Evolutionary conservation across 768 basidiomycete genomes (phyloP), one percentile per base, ranked within the genome.

Genomic region (Termitomyces eurrhizus): DNA sequence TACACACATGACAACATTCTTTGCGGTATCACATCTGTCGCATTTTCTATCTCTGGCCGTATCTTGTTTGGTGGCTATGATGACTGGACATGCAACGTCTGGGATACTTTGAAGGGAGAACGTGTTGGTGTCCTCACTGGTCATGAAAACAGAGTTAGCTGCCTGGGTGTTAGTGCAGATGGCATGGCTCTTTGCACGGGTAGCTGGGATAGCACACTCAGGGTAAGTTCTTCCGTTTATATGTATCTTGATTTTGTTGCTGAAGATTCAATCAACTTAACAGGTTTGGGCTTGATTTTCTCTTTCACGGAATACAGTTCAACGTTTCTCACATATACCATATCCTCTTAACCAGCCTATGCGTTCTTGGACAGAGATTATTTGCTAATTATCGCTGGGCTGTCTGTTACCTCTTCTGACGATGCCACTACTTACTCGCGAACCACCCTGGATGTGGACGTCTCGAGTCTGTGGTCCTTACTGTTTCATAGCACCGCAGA

Each of bases 41-140:
- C 95, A 14, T 99, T 99, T 80, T 98, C 96, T 4, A 92, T 93
- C 66, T 98, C 95, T 32, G 96, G 96, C 41, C 91, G 96, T 61
- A 93, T 99, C 67, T 82, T 99, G 42, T 99, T 99, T 66, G 96
- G 97, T 65, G 96, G 96, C 45, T 99, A 99, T 72, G 96, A 99
- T 74, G 96, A 99, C 72, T 98, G 97, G 92, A 98, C 97, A 66
- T 95, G 94, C 80, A 99, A 99, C 72, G 96, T 98, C 55, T 99
- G 96, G 96, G 96, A 99, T 73, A 98, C 95, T 33, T 81, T 99
- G 69, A 97, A 96, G 75, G 97, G 97, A 58, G 96, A 98, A 74
- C 91, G 96, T 58, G 95, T 99, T 44, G 96, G 96, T 59, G 97
- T 99, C 56, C 77, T 99, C 62, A 93, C 95, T 41, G 96, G 97